A percentile compares a stretch with the other conserved stretches of the same genome.
These are phyloP conservation scores for Aspergillus campestris DNA, from an alignment of 495 filamentous ascomycete species.

Conservation along the genomic window DNA sequence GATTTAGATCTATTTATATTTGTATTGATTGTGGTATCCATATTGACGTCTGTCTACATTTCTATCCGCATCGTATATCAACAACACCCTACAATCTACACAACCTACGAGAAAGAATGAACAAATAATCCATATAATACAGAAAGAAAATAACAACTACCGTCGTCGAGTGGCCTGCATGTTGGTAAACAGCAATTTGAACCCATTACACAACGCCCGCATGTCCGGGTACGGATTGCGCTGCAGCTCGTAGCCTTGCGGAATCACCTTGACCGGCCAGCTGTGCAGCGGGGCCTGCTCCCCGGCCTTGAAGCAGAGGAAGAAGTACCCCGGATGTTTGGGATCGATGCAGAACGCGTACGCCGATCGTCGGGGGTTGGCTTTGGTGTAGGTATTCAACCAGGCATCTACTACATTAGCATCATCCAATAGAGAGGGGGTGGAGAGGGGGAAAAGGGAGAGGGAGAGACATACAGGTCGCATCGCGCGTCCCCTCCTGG, in stretches of 20 bases:
- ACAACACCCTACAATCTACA: too few relatives aligned
- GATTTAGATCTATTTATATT: too few relatives aligned
- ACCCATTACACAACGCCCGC: conserved; percentile 85
- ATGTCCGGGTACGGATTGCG: conserved; percentile 87
- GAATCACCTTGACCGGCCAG: conserved; percentile 88
- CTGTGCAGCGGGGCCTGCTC: conserved; percentile 57
- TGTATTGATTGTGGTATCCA: too few relatives aligned
- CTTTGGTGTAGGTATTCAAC: conserved; percentile 89
- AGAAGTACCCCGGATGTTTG: conserved; percentile 90
- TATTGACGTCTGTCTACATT: too few relatives aligned
- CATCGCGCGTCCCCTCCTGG: conserved; percentile 65
- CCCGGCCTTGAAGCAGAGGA: conserved; percentile 89
- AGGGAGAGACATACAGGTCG: conserved; percentile 62
- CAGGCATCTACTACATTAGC: conserved; percentile 61
- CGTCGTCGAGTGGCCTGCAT: conserved; percentile 38
- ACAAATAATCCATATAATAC: too few relatives aligned
- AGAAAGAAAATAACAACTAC: conserved; percentile 10
- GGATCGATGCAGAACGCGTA: conserved; percentile 93
- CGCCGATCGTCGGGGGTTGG: conserved; percentile 86
- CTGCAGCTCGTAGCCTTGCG: conserved; percentile 79
- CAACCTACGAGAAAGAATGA: too few relatives aligned
- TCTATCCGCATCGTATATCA: too few relatives aligned
- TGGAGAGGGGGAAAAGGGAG: conserved; percentile 1
- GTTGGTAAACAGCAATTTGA: conserved; percentile 56
- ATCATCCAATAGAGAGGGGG: conserved; percentile 22